Evolutionary conservation across 176 grass and related monocot genomes (phyloP), one percentile per base, ranked within the genome.

Genomic region (Rhynchospora breviuscula): DNA sequence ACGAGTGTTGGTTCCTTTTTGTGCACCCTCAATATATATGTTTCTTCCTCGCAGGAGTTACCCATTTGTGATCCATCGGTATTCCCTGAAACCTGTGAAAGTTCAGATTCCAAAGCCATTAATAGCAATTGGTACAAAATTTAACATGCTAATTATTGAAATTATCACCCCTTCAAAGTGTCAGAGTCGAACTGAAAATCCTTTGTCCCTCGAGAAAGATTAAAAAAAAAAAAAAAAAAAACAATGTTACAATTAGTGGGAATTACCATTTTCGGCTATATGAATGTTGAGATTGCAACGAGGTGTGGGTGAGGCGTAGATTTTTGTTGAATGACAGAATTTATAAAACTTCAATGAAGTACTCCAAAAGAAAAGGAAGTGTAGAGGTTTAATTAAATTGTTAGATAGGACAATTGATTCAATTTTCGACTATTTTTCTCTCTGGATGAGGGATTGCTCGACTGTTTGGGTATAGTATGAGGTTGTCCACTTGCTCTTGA

Each of bases 1-100:
- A 90, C 86, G 15, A 95, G 82, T 78, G 85, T 65, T 54, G 86
- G 88, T 19, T 85, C 85, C 18, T 84, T 84, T 78, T 84, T 83
- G 45, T 78, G 19, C 17, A 95, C 75, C 35, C 23, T 63, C 26
- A 95, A 88, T 82, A 67, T 73, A 17, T 79, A 58, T 64, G 67
- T 31, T 35, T 26, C 68, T 31, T 13, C 68, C 21, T 29, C 51
- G 21, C 47, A 60, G 19, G 71, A 79, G 23, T 22, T 79, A 51
- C 68, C 19, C 23, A 29, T 62, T 87, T 80, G 46, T 73, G 83
- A 79, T 61, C 79, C 79, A 57, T 82, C 23, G 43, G 53, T 22
- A 61, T 18, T 63, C 21, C 56, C 70, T 76, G 67, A 63, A 21
- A 59, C 84, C 84, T 86, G 62, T 1, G 18, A 85, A 67, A 80